Evolutionary conservation across 495 filamentous ascomycete genomes (phyloP).

Genomic region (Glarea lozoyensis): DNA sequence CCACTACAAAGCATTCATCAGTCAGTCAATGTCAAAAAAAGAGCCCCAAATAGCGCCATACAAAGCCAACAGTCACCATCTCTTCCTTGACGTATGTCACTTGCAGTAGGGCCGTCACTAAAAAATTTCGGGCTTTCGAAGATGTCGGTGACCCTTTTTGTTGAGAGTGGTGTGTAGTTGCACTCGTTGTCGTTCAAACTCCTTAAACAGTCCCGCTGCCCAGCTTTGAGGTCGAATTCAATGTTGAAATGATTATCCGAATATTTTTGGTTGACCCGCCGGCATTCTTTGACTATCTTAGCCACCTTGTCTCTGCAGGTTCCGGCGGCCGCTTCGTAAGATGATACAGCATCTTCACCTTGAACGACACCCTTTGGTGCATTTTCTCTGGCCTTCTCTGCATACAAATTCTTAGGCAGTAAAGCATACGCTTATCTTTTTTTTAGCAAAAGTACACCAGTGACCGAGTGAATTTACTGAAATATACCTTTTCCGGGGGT

Average conservation of each 20-base stretch:
- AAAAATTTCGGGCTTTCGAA: slow-evolving; percentile 84
- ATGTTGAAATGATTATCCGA: slow-evolving; percentile 85
- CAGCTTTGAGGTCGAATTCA: slow-evolving; percentile 64
- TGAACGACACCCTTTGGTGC: slow-evolving; percentile 41
- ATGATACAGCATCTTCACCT: slow-evolving; percentile 36
- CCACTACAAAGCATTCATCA: no score
- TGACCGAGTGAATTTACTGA: no score
- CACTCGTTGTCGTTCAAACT: slow-evolving; percentile 14
- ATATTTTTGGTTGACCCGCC: slow-evolving; percentile 82
- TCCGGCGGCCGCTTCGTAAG: slow-evolving; percentile 63
- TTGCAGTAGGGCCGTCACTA: slow-evolving; percentile 73
- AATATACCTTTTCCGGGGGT: slow-evolving; percentile 39
- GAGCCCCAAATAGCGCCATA: no score
- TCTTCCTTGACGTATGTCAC: slow-evolving; percentile 69
- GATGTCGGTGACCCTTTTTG: slow-evolving; percentile 69
- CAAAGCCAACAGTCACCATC: slow-evolving; percentile 91
- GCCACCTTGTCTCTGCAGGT: slow-evolving; percentile 67
- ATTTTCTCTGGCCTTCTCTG: slow-evolving; percentile 44
- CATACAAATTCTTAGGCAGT: slow-evolving; percentile 65
- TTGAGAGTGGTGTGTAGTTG: slow-evolving; percentile 38
- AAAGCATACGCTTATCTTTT: slow-evolving; percentile 47
- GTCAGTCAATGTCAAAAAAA: no score
- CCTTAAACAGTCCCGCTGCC: slow-evolving; percentile 39
- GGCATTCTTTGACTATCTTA: slow-evolving; percentile 76
- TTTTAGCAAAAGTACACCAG: no score